Percentiles rank a stretch among this genome's conserved stretches.
Evolutionary conservation across 371 early-diverging fungal genomes (phyloP).

Genomic region (Umbelopsis sp.): DNA sequence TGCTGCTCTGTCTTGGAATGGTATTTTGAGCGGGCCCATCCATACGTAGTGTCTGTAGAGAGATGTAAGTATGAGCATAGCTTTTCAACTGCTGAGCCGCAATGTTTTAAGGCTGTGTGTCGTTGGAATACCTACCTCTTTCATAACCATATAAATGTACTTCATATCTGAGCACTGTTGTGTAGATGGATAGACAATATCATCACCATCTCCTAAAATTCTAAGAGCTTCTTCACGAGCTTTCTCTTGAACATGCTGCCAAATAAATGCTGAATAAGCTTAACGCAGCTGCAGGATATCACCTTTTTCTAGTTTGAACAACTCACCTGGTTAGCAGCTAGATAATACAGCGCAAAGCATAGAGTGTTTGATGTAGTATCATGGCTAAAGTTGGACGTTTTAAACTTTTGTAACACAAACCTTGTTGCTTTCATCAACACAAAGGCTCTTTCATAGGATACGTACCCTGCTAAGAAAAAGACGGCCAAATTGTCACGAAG

Average conservation of each 20-base stretch:
- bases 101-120: too few species aligned
- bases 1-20: not conserved
- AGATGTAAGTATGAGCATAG: too few species aligned
- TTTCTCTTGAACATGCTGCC: slow-evolving; percentile 39
- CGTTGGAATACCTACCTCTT: slow-evolving; percentile 22
- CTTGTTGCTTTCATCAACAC: not conserved
- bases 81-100: too few species aligned
- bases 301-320: not conserved
- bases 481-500: slow-evolving; percentile 35
- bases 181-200: slow-evolving; percentile 39
- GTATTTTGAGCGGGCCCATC: slow-evolving; percentile 14
- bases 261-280: too few species aligned
- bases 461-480: slow-evolving; percentile 19
- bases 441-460: not conserved
- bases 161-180: slow-evolving; percentile 43
- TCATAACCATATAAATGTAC: slow-evolving; percentile 46
- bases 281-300: not conserved
- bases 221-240: slow-evolving; percentile 47
- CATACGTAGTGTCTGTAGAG: not conserved
- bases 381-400: slow-evolving; percentile 19
- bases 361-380: slow-evolving; percentile 43
- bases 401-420: too few species aligned
- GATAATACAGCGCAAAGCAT: slow-evolving; percentile 34
- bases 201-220: slow-evolving; percentile 44
- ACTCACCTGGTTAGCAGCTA: slow-evolving; percentile 42